Evolutionary conservation across 257 asterid genomes (phyloP), one percentile per base, ranked within the genome.

Genomic region (Penstemon eatonii): DNA sequence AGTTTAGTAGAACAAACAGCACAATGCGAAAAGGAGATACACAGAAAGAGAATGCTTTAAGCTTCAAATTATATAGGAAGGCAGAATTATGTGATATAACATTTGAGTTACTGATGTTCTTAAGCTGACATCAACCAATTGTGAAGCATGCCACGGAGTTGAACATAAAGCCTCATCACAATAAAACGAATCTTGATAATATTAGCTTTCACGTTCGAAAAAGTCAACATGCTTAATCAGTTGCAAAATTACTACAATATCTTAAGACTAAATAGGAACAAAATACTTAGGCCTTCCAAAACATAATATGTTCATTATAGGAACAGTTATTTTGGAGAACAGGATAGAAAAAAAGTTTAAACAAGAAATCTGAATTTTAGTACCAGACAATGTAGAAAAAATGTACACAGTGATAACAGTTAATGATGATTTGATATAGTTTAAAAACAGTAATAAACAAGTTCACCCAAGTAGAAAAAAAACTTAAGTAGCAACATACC

Each of bases 401-500:
- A 19, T 42, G 25, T 49, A 37, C 5, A 10, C 44, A n/a, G 9
- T 12, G 33, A 38, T 39, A 33, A 52, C 8, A 39, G 55, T 67
- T 13, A 58, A 38, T 49, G 12, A 39, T 7, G 55, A 49, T 47
- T 36, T 46, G 41, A 47, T 46, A 51, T 12, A 11, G 38, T 19
- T 61, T 18, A 60, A 49, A 5, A 60, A 15, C 3, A 46, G 11
- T 8, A 42, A 62, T 15, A 64, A 47, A 65, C 25, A 58, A 70
- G 66, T 15, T 25, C 8, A 47, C 25, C 15, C 43, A 61, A 69
- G 19, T 45, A 43, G 63, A 79, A 51, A 39, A 54, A 44, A 58
- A 33, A 45, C 60, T 43, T 44, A 49, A 64, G 18, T 19, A 47
- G 67, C 55, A 60, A 61, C 69, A 61, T 73, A 91, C 99, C 95